Conservation (phyloP, 2,329 filamentous ascomycete species). For the Fusarium sp. region DNA sequence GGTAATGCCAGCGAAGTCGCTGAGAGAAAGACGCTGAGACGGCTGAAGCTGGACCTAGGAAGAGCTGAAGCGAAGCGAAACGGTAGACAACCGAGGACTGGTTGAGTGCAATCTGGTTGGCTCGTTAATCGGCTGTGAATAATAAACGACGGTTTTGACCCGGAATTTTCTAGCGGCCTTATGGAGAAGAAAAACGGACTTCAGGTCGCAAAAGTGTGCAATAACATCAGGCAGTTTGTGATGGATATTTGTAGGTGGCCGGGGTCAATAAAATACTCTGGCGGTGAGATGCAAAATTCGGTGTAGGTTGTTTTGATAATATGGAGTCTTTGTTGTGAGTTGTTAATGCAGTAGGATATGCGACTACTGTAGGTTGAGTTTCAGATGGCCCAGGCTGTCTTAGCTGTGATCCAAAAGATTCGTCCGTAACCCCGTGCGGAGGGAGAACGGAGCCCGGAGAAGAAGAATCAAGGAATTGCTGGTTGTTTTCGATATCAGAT, state of each 20-base stretch:
- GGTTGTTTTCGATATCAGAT: constrained; percentile 3
- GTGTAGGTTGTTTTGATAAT: constrained; percentile 24
- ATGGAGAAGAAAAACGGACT: constrained; percentile 17
- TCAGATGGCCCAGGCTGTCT: constrained; percentile 30
- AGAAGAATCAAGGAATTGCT: not conserved
- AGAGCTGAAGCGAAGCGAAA: constrained; percentile 27
- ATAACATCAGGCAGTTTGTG: constrained; percentile 28
- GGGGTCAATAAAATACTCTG: constrained; percentile 27
- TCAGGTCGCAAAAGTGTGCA: constrained; percentile 8
- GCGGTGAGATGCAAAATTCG: constrained; percentile 15
- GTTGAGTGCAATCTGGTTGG: constrained; percentile 32
- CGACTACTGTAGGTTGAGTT: constrained; percentile 28
- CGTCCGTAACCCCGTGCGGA: constrained; percentile 22
- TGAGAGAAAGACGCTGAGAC: constrained; percentile 21
- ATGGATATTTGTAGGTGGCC: constrained; percentile 27
- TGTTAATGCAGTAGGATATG: constrained; percentile 36
- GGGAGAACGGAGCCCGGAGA: constrained; percentile 14
- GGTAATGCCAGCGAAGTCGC: constrained; percentile 29
- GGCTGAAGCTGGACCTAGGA: constrained; percentile 13
- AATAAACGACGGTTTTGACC: constrained; percentile 28
- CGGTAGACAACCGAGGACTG: constrained; percentile 21
- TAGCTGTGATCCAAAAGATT: constrained; percentile 15
- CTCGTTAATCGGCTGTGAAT: constrained; percentile 31
- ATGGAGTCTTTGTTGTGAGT: constrained; percentile 32
- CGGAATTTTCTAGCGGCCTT: constrained; percentile 28